Conservation (phyloP, 2,329 filamentous ascomycete genomes). For the Thyridium curvatum region DNA sequence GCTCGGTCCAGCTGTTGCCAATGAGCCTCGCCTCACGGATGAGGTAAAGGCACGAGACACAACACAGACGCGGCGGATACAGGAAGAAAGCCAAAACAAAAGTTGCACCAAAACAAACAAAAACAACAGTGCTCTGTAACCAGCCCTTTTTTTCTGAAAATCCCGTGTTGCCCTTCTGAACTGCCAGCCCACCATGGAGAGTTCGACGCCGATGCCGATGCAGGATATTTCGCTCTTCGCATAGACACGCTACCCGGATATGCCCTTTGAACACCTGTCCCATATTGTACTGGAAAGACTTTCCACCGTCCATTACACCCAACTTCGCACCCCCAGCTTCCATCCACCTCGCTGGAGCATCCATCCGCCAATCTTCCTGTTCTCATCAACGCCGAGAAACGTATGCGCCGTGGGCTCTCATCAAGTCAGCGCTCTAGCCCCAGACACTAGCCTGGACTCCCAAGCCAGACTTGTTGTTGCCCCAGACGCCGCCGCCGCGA, state of each 20-base stretch:
- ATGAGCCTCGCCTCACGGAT: too few species aligned
- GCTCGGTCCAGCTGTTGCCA: too few species aligned
- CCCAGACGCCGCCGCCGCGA: constrained; percentile 72
- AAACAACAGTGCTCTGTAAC: not conserved
- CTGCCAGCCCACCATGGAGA: constrained; percentile 3
- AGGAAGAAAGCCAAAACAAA: constrained; percentile 1
- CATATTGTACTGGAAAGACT: too few species aligned
- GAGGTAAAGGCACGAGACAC: too few species aligned
- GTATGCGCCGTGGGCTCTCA: not conserved
- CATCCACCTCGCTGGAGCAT: too few species aligned
- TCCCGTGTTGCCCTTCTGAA: constrained; percentile 1
- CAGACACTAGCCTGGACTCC: constrained; percentile 91
- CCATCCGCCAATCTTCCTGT: too few species aligned
- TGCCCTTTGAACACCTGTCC: too few species aligned
- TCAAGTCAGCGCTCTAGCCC: constrained; percentile 54
- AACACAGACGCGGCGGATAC: not conserved
- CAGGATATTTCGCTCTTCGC: constrained; percentile 2
- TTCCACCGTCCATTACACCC: too few species aligned
- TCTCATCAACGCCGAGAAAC: not conserved
- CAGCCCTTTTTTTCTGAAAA: not conserved
- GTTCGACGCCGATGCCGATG: constrained; percentile 9
- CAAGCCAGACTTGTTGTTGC: constrained; percentile 70
- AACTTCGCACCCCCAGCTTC: too few species aligned
- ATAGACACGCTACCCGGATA: too few species aligned
- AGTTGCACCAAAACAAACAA: constrained; percentile 1